phyloP scores from a whole-genome alignment of 73 alveolate genomes.

The Tetrahymena borealis region DNA sequence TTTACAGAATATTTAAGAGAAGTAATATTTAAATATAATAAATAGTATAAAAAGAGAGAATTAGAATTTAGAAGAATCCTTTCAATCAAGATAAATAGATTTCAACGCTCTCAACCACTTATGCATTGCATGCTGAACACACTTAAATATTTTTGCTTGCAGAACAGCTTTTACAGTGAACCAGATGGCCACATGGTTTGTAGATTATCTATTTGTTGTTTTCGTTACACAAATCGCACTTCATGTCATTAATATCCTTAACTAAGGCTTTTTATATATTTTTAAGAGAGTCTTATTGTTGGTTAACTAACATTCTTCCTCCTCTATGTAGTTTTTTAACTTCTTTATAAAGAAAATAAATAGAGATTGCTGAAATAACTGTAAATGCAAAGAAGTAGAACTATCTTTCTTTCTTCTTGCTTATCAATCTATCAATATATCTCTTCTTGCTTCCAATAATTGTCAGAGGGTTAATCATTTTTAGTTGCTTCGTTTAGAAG shows the following conservation, averaged over 20 bases:
- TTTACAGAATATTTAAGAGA: too few relatives aligned
- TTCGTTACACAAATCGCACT: neutral
- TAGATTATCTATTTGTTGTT: neutral
- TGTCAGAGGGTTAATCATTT: neutral
- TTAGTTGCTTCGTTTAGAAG: neutral
- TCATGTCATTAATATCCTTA: neutral
- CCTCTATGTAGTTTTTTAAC: neutral
- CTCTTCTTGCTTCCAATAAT: neutral
- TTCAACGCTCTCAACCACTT: neutral
- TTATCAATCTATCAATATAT: neutral
- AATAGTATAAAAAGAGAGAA: too few relatives aligned
- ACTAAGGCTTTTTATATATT: neutral
- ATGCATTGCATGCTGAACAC: neutral
- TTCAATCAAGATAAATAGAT: neutral
- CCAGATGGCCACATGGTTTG: neutral
- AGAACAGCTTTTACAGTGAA: neutral
- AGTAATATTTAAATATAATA: too few relatives aligned
- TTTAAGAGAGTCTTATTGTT: neutral
- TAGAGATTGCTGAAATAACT: neutral
- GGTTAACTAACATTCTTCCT: neutral
- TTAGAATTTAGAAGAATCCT: too few relatives aligned
- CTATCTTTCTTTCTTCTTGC: neutral
- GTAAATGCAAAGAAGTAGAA: neutral
- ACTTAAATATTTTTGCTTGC: neutral
- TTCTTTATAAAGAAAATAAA: neutral